phyloP scores from a whole-genome alignment of 2,329 filamentous ascomycete species.

The Xylariomycetidae sp. region DNA sequence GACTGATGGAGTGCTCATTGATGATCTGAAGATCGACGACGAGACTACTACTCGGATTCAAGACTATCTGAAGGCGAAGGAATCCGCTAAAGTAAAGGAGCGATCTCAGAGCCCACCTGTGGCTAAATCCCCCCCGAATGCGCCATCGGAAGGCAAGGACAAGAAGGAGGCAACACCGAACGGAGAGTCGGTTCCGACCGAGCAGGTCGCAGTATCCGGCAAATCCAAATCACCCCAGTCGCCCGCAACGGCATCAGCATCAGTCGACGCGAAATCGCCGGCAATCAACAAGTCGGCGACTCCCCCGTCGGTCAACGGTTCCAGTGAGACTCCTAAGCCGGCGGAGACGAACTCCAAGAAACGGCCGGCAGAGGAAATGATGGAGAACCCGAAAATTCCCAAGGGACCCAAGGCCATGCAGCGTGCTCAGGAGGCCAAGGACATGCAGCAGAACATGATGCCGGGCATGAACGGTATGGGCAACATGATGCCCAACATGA shows the following conservation, averaged over 20 bases:
- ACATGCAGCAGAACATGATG: conserved; percentile 40
- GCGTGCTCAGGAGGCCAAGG: conserved; percentile 41
- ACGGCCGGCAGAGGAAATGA: conserved; percentile 68
- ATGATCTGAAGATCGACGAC: conserved; percentile 80
- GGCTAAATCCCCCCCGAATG: conserved; percentile 24
- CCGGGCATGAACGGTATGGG: conserved; percentile 42
- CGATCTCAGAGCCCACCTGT: conserved; percentile 41
- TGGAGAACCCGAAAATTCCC: conserved; percentile 58
- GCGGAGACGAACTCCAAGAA: conserved; percentile 56
- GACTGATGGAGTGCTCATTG: conserved; percentile 85
- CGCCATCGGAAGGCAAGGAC: conserved; percentile 22
- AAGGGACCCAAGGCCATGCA: conserved; percentile 63
- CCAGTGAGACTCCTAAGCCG: conserved; percentile 15
- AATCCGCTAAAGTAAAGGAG: conserved; percentile 38
- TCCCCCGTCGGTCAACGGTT: conserved; percentile 17
- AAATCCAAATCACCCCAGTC: conserved; percentile 22
- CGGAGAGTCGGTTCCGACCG: conserved; percentile 22
- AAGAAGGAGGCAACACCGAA: conserved; percentile 29
- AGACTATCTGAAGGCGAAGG: conserved; percentile 59
- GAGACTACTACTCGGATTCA: conserved; percentile 74
- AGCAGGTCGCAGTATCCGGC: conserved; percentile 15
- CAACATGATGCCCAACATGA: conserved; percentile 41
- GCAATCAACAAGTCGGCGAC: conserved; percentile 17
- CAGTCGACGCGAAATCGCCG: no score
- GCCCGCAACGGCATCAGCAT: no score